phyloP scores from a whole-genome alignment of 441 rosid genomes.

The Hura crepitans region DNA sequence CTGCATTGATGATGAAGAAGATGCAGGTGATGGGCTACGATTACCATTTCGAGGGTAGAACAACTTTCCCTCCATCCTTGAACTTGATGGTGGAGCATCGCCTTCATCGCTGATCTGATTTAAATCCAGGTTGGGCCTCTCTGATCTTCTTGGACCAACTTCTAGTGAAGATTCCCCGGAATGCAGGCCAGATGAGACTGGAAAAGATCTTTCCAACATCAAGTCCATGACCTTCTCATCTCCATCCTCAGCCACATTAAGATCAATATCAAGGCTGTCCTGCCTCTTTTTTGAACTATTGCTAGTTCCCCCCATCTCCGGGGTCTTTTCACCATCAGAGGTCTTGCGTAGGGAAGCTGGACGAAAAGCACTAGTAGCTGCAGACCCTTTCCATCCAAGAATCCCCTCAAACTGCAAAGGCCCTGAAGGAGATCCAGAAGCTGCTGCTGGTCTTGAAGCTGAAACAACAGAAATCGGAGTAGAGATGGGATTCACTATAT shows the following conservation, averaged over 20 bases:
- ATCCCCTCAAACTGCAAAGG: constrained; percentile 67
- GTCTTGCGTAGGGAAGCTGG: constrained; percentile 58
- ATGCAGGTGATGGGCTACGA: constrained; percentile 66
- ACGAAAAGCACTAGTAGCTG: constrained; percentile 73
- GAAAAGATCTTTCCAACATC: constrained; percentile 42
- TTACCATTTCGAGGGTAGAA: constrained; percentile 50
- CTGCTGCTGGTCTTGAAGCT: constrained; percentile 54
- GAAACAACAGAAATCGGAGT: constrained; percentile 51
- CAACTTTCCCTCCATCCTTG: constrained; percentile 48
- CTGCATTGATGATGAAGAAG: constrained; percentile 72
- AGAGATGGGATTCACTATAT: constrained; percentile 38
- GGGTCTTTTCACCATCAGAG: constrained; percentile 39
- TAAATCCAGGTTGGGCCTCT: constrained; percentile 72
- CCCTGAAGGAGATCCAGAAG: constrained; percentile 55
- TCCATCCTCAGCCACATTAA: constrained; percentile 73
- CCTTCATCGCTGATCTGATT: constrained; percentile 65
- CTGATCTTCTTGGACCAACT: constrained; percentile 55
- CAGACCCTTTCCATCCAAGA: constrained; percentile 76
- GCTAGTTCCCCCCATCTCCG: constrained; percentile 36
- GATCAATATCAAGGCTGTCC: constrained; percentile 67
- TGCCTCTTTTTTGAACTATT: constrained; percentile 45
- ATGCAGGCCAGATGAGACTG: constrained; percentile 47
- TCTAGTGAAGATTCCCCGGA: constrained; percentile 66
- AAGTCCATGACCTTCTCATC: constrained; percentile 57
- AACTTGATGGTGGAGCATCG: constrained; percentile 47